Evolutionary conservation across 1,284 basidiomycete genomes (phyloP), one percentile per base, ranked within the genome.

Genomic region (Lentinula novae-zelandiae): DNA sequence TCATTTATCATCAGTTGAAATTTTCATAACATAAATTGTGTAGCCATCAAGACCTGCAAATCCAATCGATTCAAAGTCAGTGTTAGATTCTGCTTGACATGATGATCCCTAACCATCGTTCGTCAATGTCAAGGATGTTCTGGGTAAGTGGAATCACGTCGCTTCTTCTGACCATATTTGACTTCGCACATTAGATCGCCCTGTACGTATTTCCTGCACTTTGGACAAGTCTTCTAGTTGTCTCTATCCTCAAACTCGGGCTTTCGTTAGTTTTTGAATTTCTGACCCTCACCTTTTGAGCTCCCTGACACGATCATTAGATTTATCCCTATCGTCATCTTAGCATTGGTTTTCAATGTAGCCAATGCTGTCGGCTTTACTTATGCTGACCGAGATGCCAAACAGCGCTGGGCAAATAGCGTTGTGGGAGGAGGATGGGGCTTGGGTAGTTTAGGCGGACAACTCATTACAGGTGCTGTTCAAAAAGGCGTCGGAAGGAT

Each of bases 281-380:
- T 62, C 36, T 36, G 52, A 13, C 46, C 49, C 53, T 51, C 15
- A 61, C 40, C 72, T 92, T 90, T 5, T 95, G 93, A 73, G 95
- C 27, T 22, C 5, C 49, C 34, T 40, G 22, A 42, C 31, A 0
- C 2, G 17, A 27, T 8, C 12, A 4, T 8, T 51, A 61, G 60
- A 44, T 61, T 61, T 20, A 61, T 61, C 61, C 94, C 94, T 13
- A 95, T 96, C 66, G 92, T 96, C 57, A 72, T 89, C 52, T 85
- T 96, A 44, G 94, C 94, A 4, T 80, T 96, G 57, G 89, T 96
- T 40, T 96, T 96, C 82, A 96, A 96, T 73, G 71, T 95, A 59
- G 95, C 93, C 38, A 97, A 97, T 68, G 90, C 89, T 22, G 79
- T 97, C 61, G 95, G 95, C 7, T 96, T 96, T 77, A 96, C 93